Evolutionary conservation across 257 asterid genomes (phyloP).

Genomic region (Salvia miltiorrhiza): DNA sequence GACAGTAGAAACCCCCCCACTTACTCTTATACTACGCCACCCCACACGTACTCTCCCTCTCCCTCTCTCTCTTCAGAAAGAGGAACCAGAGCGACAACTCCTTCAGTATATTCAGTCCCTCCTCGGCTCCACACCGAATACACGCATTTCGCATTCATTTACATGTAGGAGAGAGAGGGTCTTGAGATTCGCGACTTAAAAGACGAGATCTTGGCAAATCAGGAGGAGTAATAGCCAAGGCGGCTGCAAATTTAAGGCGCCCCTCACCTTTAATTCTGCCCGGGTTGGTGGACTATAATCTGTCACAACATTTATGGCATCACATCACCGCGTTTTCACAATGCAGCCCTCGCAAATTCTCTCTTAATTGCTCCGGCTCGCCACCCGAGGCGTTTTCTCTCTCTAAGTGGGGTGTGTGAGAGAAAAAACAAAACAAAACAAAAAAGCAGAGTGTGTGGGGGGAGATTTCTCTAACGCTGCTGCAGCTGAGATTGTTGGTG

Average conservation of each 20-base stretch:
- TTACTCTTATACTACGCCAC: conserved; percentile 20
- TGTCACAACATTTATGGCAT: conserved; percentile 26
- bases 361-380: conserved; percentile 32
- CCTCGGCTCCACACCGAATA: conserved; percentile 15
- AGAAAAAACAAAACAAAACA: not conserved
- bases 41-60: conserved; percentile 27
- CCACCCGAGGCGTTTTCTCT: conserved; percentile 30
- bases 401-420: conserved; percentile 15
- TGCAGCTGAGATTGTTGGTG: conserved; percentile 10
- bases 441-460: not conserved
- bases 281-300: conserved; percentile 35
- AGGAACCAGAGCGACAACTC: conserved; percentile 47
- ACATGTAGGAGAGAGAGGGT: conserved; percentile 6
- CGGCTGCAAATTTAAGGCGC: conserved; percentile 57
- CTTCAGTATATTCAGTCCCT: conserved; percentile 50
- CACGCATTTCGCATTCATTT: not conserved
- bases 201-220: conserved; percentile 42
- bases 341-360: not conserved
- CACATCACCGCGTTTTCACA: conserved; percentile 15
- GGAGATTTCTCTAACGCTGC: not conserved
- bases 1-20: conserved; percentile 29
- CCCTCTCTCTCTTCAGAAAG: conserved; percentile 44
- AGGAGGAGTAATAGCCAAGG: conserved; percentile 62
- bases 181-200: conserved; percentile 49
- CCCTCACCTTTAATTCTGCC: conserved; percentile 20